Percentiles rank a stretch among this genome's conserved stretches.
Conservation (phyloP, 2,329 filamentous ascomycete species). For the Rachicladosporium sp. region DNA sequence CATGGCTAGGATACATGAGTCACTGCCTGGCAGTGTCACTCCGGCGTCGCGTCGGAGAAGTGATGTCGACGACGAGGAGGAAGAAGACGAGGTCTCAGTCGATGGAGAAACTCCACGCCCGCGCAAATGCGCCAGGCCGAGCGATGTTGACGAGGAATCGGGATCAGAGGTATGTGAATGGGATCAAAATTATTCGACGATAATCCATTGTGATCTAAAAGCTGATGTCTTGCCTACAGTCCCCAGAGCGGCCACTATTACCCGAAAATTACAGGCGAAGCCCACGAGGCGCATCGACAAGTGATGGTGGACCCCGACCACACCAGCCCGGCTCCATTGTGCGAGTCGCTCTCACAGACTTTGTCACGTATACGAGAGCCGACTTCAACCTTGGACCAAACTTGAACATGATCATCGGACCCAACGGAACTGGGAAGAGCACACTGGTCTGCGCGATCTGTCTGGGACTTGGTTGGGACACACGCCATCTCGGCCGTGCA, state of each 20-base stretch:
- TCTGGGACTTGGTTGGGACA: conserved; percentile 73
- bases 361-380: conserved; percentile 87
- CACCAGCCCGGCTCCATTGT: conserved; percentile 73
- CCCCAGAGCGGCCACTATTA: conserved; percentile 14
- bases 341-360: conserved; percentile 66
- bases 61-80: conserved; percentile 5
- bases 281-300: conserved; percentile 8
- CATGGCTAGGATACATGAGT: too few relatives aligned
- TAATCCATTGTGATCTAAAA: too few relatives aligned
- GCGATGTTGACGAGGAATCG: conserved; percentile 2
- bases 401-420: conserved; percentile 96
- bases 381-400: conserved; percentile 86
- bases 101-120: conserved; percentile 3
- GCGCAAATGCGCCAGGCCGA: conserved; percentile 4
- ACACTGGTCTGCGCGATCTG: conserved; percentile 96
- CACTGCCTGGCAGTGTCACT: conserved; percentile 3
- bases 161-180: conserved; percentile 7
- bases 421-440: conserved; percentile 97
- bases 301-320: conserved; percentile 7
- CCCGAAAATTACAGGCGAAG: conserved; percentile 24
- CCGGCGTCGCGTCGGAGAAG: conserved; percentile 5
- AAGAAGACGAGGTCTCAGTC: conserved; percentile 2
- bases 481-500: conserved; percentile 72
- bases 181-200: too few relatives aligned
- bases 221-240: neutral